Base-by-base conservation (phyloP, 1,139 yeast species). In the Yamadazyma conglobata region DNA sequence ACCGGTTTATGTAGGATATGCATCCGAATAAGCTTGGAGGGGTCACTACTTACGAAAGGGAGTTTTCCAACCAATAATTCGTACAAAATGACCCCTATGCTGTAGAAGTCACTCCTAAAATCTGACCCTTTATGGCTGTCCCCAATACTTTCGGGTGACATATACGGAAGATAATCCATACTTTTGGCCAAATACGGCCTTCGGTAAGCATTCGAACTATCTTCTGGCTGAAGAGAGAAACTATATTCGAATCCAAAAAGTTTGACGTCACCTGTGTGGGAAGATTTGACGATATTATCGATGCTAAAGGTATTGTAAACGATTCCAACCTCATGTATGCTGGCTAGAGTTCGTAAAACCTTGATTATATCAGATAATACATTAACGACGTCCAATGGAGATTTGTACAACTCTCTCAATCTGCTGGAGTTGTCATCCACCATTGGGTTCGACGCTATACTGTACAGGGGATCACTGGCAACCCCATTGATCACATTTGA, bases 71-170 rank as follows among this genome's bases (percentile, higher is more conserved):
- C 58, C 9, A 73, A 38, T 15, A 72, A 44, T 37, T 73, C 77
- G 40, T 75, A 73, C 23, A 74, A 39, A 3, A 74, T 64, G 15
- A 73, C 60, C 15, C 81, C 80, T 10, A 72, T 40, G 19, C 74
- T 60, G 43, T 73, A 75, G 31, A 72, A 60, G 45, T 75, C 80
- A 0, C 79, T 60, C 27, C 76, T 54, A 41, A 56, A 65, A 38
- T 73, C 78, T 10, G 30, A 25, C 3, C 62, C 52, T 21, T 60
- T 51, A 25, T 56, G 56, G 10, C 59, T 53, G 16, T 64, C 66
- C 2, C 73, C 69, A 11, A 74, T 60, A 4, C 66, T 57, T 44
- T 74, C 79, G 1, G 80, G 80, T 1, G 79, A 66, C 41, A 72
- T 64, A 39, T 65, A 74, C 0, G 76, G 75, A 22, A 73, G 47